A percentile compares a stretch with the other conserved stretches of the same genome.
Evolutionary conservation across 148 eudicot species (phyloP).

Genomic region (Chenopodium berlandieri): DNA sequence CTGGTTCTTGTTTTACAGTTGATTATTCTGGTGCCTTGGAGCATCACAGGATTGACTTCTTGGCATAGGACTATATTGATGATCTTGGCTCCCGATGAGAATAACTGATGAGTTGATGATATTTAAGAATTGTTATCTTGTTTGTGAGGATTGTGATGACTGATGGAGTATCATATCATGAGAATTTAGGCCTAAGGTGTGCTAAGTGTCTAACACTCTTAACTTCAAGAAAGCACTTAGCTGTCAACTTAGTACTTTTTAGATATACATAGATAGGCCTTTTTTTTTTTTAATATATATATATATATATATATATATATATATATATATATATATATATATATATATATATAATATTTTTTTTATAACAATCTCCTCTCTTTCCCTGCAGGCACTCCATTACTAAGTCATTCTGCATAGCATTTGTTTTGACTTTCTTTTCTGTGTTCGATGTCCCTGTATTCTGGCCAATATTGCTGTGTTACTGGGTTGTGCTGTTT

Average conservation of each 20-base stretch:
- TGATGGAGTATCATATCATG: background rate
- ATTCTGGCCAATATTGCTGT: conserved; percentile 66
- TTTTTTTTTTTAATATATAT: too few species aligned
- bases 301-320: too few species aligned
- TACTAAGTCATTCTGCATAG: conserved; percentile 59
- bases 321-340: too few species aligned
- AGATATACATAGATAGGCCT: too few species aligned
- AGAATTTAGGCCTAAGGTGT: background rate
- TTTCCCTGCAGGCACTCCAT: conserved; percentile 58
- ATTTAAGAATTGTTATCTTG: too few species aligned
- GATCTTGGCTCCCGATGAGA: background rate
- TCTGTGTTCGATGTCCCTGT: conserved; percentile 64
- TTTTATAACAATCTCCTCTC: background rate
- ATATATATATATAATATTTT: too few species aligned
- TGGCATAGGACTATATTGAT: background rate
- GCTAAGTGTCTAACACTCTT: background rate
- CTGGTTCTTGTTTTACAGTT: background rate
- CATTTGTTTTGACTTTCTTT: conserved; percentile 58
- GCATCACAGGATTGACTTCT: background rate
- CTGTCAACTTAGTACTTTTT: background rate
- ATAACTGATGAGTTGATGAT: too few species aligned
- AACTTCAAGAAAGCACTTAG: background rate
- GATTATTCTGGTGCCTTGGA: background rate
- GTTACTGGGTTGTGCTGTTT: conserved; percentile 69
- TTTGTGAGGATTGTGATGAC: background rate